Base-by-base conservation (phyloP, 106 monocot species). In the Dioscorea dumetorum region DNA sequence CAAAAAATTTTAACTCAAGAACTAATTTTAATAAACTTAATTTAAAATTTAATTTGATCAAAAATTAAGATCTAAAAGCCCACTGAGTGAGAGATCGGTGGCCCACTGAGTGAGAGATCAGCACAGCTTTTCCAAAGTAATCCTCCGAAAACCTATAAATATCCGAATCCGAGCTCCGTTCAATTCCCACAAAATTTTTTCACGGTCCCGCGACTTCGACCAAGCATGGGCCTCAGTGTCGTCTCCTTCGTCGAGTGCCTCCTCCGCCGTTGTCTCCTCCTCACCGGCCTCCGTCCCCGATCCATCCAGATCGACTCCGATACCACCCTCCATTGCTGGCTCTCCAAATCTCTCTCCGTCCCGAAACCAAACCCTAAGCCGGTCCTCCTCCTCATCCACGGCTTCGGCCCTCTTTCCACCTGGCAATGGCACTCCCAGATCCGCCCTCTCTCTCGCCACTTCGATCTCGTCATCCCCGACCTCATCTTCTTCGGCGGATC, bases 401-500 rank as follows among this genome's bases (percentile, higher is more conserved):
- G 89, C 60, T 89, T 89, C 74, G 89, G 85, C 0, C 83, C 82
- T 17, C 24, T 22, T 17, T 56, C 76, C 22, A 72, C 33, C 11
- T 89, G 77, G 79, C 89, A 89, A 48, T 89, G 89, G 89, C 41
- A 49, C 5, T n/a, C 10, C 24, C 89, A 85, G 77, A 63, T 85
- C 15, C 24, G 24, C 9, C 68, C 67, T 16, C 79, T 89, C 60
- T 77, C 81, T 50, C 61, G 60, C 24, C 74, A 24, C 61, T 82
- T 85, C 79, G 67, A 70, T 60, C 79, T 89, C 77, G 12, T 82
- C 70, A 58, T 89, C 24, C 89, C 89, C 5, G 85, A 89, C 72
- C 89, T 89, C 65, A 15, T 89, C 66, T 86, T 86, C 83, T 89
- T 89, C 80, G 84, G 84, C 71, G 54, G 51, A 28, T 84, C 85